A percentile compares a stretch with the other conserved stretches of the same genome.
Evolutionary conservation across 108 stramenopile species (phyloP).

Genomic region (Thalassiosira profunda): DNA sequence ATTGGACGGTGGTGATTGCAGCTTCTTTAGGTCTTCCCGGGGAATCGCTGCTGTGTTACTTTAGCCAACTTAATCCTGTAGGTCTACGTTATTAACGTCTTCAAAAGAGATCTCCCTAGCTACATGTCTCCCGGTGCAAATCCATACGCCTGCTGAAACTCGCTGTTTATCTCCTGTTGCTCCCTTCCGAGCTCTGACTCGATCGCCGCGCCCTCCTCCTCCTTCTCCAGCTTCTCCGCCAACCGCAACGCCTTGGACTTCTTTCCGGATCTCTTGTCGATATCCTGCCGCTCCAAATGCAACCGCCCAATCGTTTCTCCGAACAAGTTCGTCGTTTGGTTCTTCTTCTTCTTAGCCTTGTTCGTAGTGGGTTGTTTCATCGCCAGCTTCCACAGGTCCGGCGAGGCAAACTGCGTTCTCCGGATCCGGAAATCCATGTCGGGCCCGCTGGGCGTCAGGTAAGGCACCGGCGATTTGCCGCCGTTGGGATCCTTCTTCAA

Average conservation of each 20-base stretch:
- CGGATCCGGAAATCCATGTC: constrained; percentile 91
- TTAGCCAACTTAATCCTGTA: too few species aligned
- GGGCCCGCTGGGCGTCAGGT: constrained; percentile 93
- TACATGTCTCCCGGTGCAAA: constrained; percentile 46
- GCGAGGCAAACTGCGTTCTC: constrained; percentile 90
- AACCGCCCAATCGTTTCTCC: constrained; percentile 97
- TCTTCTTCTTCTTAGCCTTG: constrained; percentile 86
- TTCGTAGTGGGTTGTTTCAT: constrained; percentile 80
- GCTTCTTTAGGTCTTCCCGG: too few species aligned
- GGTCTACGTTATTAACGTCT: too few species aligned
- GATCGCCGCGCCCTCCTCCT: constrained; percentile 77
- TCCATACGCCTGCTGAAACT: constrained; percentile 83
- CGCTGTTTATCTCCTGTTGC: constrained; percentile 60
- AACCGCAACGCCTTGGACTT: constrained; percentile 90
- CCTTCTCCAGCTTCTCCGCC: constrained; percentile 73
- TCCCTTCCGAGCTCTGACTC: constrained; percentile 82
- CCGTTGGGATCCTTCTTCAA: constrained; percentile 89
- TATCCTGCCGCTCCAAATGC: constrained; percentile 97
- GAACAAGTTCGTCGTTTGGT: constrained; percentile 93
- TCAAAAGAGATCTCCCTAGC: too few species aligned
- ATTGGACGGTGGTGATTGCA: too few species aligned
- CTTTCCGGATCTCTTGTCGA: constrained; percentile 81
- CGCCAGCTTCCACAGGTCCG: constrained; percentile 94
- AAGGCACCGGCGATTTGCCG: constrained; percentile 85
- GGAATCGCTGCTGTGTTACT: too few species aligned